phyloP scores from a whole-genome alignment of 2,329 filamentous ascomycete species.

The Paraphaeosphaeria minitans region DNA sequence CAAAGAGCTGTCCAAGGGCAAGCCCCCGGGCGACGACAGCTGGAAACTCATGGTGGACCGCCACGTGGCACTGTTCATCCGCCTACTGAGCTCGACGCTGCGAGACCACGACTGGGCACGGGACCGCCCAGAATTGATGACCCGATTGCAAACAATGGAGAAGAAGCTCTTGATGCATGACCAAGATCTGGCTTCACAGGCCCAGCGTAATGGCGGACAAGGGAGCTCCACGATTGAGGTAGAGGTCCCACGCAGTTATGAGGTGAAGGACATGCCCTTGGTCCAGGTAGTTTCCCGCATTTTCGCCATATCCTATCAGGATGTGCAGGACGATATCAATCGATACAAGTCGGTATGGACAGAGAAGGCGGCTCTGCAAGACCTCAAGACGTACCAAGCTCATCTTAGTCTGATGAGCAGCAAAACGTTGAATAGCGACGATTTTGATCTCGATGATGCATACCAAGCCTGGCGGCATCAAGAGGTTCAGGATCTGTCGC shows the following conservation, averaged over 20 bases:
- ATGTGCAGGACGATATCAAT: slow-evolving; percentile 88
- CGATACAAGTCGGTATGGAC: slow-evolving; percentile 82
- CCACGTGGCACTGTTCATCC: slow-evolving; percentile 92
- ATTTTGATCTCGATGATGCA: slow-evolving; percentile 88
- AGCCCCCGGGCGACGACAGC: slow-evolving; percentile 76
- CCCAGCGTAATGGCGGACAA: slow-evolving; percentile 60
- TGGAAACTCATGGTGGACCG: slow-evolving; percentile 94
- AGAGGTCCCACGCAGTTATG: slow-evolving; percentile 80
- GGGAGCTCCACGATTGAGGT: slow-evolving; percentile 76
- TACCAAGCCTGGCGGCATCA: slow-evolving; percentile 90
- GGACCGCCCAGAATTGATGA: slow-evolving; percentile 83
- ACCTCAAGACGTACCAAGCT: slow-evolving; percentile 92
- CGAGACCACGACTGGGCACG: slow-evolving; percentile 83
- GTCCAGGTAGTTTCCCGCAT: slow-evolving; percentile 86
- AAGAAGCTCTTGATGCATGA: slow-evolving; percentile 94
- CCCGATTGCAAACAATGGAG: slow-evolving; percentile 79
- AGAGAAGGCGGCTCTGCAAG: slow-evolving; percentile 84
- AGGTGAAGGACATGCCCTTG: slow-evolving; percentile 96
- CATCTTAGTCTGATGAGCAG: slow-evolving; percentile 80
- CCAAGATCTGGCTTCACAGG: slow-evolving; percentile 76
- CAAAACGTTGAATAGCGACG: slow-evolving; percentile 76
- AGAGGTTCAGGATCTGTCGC: slow-evolving; percentile 84
- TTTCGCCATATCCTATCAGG: slow-evolving; percentile 78
- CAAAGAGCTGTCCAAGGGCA: slow-evolving; percentile 83
- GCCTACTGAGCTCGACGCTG: slow-evolving; percentile 79